These are phyloP conservation scores for Talaromyces atroroseus DNA, from an alignment of 2,329 filamentous ascomycete species.

Conservation along the genomic window DNA sequence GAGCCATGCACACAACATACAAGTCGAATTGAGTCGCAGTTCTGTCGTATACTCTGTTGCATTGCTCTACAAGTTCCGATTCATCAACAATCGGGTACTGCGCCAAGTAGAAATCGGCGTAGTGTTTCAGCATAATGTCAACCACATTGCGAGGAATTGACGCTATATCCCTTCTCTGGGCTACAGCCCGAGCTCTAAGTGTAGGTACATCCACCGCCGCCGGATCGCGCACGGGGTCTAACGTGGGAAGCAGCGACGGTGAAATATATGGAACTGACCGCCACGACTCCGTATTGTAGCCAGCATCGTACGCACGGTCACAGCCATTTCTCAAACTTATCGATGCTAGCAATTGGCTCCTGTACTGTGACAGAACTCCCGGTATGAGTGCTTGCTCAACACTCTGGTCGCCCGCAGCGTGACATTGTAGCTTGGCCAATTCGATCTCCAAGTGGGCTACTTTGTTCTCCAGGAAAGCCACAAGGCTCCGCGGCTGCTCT, in stretches of 20 bases:
- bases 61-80: background rate
- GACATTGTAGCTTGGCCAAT: background rate
- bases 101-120: background rate
- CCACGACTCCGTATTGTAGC: background rate
- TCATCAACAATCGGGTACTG: background rate
- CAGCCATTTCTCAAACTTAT: background rate
- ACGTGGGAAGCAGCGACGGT: background rate
- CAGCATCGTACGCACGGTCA: background rate
- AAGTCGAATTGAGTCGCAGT: background rate
- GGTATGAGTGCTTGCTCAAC: background rate
- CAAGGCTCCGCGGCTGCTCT: background rate
- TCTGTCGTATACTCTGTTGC: background rate
- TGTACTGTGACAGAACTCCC: background rate
- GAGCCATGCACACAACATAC: background rate
- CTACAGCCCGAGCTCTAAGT: background rate
- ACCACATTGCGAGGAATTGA: slow-evolving; percentile 2
- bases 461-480: background rate
- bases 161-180: background rate
- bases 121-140: background rate
- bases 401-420: too few species aligned
- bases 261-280: background rate
- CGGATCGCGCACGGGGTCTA: background rate
- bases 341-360: background rate
- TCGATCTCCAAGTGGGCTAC: background rate
- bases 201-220: background rate